Conservation (phyloP, 768 basidiomycete species). For the Tephrocybe rancida region DNA sequence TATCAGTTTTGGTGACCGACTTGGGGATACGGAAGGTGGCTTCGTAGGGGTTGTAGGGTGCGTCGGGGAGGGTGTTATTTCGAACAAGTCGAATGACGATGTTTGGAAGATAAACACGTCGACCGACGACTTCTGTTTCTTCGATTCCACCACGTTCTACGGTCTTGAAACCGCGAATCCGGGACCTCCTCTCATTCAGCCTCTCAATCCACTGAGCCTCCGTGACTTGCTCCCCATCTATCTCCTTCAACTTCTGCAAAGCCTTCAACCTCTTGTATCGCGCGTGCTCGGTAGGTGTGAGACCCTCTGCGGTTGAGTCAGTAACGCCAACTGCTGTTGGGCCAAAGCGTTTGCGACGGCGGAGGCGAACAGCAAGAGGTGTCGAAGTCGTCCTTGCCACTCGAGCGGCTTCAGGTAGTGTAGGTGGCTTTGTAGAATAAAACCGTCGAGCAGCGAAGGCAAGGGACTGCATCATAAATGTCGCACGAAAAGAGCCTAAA, state of each 20-base stretch:
- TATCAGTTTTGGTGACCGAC: conserved; percentile 89
- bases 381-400: conserved; percentile 70
- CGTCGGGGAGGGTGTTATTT: conserved; percentile 74
- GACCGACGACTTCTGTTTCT: conserved; percentile 66
- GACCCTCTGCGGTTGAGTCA: conserved; percentile 54
- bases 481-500: not conserved
- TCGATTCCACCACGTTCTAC: conserved; percentile 37
- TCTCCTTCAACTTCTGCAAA: conserved; percentile 46
- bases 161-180: conserved; percentile 66
- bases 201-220: conserved; percentile 61
- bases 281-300: conserved; percentile 66
- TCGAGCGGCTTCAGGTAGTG: conserved; percentile 39
- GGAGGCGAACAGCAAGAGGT: conserved; percentile 72
- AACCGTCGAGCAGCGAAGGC: conserved; percentile 34
- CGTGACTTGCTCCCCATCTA: conserved; percentile 39
- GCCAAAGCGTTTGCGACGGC: conserved; percentile 57
- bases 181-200: conserved; percentile 58
- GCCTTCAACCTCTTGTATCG: conserved; percentile 62
- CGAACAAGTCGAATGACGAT: conserved; percentile 80
- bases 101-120: conserved; percentile 90
- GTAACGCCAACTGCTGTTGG: conserved; percentile 33
- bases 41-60: conserved; percentile 92
- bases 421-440: conserved; percentile 41
- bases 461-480: conserved; percentile 38
- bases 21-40: conserved; percentile 93